Conservation (phyloP, 164 flowering plant species). For the Piper betle region DNA sequence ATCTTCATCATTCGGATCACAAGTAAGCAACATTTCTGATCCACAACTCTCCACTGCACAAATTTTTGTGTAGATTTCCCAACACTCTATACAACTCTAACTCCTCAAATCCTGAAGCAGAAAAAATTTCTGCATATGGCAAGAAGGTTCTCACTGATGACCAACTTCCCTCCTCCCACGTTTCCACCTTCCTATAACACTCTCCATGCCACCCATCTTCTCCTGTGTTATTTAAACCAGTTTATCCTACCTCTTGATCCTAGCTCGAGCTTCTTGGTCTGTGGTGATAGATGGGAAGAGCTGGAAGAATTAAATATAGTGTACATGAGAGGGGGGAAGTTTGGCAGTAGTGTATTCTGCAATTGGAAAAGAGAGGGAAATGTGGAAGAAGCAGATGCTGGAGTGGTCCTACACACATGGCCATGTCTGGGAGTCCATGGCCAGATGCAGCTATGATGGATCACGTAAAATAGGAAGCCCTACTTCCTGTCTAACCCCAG, state of each 20-base stretch:
- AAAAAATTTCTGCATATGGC: constrained; percentile 5
- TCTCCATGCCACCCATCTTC: not conserved
- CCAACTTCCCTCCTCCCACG: constrained; percentile 8
- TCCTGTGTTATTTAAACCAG: constrained; percentile 4
- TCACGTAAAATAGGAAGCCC: constrained; percentile 12
- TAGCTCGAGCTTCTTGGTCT: constrained; percentile 17
- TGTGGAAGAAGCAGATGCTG: constrained; percentile 29
- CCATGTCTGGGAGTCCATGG: constrained; percentile 30
- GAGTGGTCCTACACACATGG: constrained; percentile 45
- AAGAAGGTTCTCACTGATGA: constrained; percentile 5
- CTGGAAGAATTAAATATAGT: constrained; percentile 28
- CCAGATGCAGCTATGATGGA: constrained; percentile 19
- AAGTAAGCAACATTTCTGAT: constrained; percentile 24
- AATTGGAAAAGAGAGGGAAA: constrained; percentile 16
- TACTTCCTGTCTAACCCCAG: constrained; percentile 1
- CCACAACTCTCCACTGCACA: not conserved
- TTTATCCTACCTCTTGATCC: constrained; percentile 1
- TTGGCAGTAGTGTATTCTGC: constrained; percentile 16
- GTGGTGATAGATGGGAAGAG: constrained; percentile 13
- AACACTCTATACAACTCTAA: not conserved
- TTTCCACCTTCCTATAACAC: not conserved
- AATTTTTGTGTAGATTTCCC: not conserved
- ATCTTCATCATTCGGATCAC: constrained; percentile 36
- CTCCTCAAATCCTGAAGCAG: not conserved
- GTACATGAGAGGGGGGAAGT: constrained; percentile 17